Base-by-base conservation (phyloP, 306 rosid genomes). In the Cucumis hystrix region DNA sequence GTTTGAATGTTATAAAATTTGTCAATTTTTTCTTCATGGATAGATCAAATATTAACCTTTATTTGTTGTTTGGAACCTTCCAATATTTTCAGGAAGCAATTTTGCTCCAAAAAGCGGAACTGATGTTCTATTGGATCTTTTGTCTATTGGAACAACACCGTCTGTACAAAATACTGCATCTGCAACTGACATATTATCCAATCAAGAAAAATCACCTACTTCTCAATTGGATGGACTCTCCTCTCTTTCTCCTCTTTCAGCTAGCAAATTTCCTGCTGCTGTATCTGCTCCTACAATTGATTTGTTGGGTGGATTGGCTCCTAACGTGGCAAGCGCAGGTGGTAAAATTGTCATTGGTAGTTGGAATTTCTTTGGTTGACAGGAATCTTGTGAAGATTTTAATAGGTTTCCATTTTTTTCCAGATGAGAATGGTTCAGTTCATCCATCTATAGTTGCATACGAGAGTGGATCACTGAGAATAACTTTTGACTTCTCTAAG, bases 401-500 rank as follows among this genome's bases (percentile, higher is more conserved):
- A 79, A 80, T 69, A 33, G 35, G 64, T 77, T 75, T 67, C 83
- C 72, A 68, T 74, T 77, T 71, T 63, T 78, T 77, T 83, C 77
- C 87, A 92, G 97, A 88, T 78, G 84, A 83, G 87, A 91, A 87
- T 64, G 93, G 97, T 85, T 82, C 87, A 55, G 91, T 80, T 62
- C 86, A 89, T 89, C 98, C 98, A 77, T 88, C 99, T 60, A 51
- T 89, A 45, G 89, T 91, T 56, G 99, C 93, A 35, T 89, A 82
- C 80, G 98, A 92, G 90, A 95, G 99, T 85, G 89, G 91, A 82
- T 84, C 87, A 68, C 83, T 95, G 88, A 92, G 84, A 87, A 85
- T 92, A 79, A 83, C 83, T 55, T 95, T 92, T 79, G 84, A 79
- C 87, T 92, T 95, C 87, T 89, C 97, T 13, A 92, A 95, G 87